These are phyloP conservation scores for Trypanosoma platydactyli DNA, from an alignment of 208 protist genomes.

Conservation along the genomic window DNA sequence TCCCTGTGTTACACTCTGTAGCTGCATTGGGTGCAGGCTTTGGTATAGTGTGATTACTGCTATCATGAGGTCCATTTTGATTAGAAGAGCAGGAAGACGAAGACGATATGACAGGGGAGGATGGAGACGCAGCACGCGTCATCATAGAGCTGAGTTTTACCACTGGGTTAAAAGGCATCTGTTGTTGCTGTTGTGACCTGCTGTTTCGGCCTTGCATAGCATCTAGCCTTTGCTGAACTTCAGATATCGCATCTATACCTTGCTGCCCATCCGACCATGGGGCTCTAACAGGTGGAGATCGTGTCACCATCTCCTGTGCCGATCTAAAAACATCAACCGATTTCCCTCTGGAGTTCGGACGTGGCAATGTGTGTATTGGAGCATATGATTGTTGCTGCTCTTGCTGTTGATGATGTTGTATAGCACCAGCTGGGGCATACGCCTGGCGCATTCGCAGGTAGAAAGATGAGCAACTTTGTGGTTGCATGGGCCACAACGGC, in stretches of 20 bases:
- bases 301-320: not conserved
- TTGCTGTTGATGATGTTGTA: not conserved
- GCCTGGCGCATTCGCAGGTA: conserved; percentile 10
- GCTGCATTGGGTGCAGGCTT: not conserved
- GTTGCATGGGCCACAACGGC: conserved; percentile 3
- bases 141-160: not conserved
- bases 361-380: not conserved
- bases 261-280: not conserved
- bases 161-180: not conserved
- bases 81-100: conserved; percentile 16
- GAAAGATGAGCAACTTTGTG: conserved; percentile 19
- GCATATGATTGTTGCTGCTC: not conserved
- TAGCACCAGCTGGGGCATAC: conserved; percentile 1
- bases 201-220: conserved; percentile 6
- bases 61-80: not conserved
- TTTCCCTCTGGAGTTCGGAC: not conserved
- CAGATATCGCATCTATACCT: not conserved
- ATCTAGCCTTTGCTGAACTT: conserved; percentile 9
- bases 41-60: not conserved
- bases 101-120: conserved; percentile 11
- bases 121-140: not conserved
- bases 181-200: conserved; percentile 2
- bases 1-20: not conserved
- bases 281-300: not conserved
- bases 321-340: not conserved